These are phyloP conservation scores for Penicillium silybi DNA, from an alignment of 495 filamentous ascomycete genomes.

Conservation along the genomic window DNA sequence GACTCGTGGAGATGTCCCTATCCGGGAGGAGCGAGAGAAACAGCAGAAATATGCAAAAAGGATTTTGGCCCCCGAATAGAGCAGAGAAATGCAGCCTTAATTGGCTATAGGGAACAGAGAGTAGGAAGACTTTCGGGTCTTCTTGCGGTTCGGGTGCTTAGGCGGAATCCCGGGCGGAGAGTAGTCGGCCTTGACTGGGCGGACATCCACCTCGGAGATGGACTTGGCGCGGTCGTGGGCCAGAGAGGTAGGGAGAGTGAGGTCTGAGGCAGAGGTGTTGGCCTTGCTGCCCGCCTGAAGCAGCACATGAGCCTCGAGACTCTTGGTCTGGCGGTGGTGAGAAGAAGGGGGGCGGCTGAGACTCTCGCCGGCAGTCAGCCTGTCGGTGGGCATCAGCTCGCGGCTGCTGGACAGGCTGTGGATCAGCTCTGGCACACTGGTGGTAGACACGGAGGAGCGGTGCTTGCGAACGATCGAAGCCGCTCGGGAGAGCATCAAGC, in stretches of 20 bases:
- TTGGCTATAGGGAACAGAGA: conserved; percentile 40
- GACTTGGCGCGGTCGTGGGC: conserved; percentile 39
- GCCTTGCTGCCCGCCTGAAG: conserved; percentile 24
- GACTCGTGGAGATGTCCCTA: conserved; percentile 13
- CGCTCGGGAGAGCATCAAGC: conserved; percentile 47
- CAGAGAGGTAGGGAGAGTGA: conserved; percentile 4
- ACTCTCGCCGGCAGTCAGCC: conserved; percentile 27
- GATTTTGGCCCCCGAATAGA: neutral
- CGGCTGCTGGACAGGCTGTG: conserved; percentile 46
- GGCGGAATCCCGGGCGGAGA: conserved; percentile 14
- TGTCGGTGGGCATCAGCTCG: conserved; percentile 37
- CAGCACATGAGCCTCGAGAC: conserved; percentile 32
- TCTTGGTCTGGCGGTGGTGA: conserved; percentile 41
- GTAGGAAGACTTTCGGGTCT: conserved; percentile 39
- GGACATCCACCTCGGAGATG: conserved; percentile 28
- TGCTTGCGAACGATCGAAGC: conserved; percentile 49
- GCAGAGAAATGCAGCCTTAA: conserved; percentile 3
- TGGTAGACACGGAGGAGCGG: conserved; percentile 54
- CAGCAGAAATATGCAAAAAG: neutral
- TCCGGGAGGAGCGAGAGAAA: conserved; percentile 9
- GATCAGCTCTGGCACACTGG: conserved; percentile 54
- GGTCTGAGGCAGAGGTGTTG: conserved; percentile 22
- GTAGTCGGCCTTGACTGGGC: conserved; percentile 5
- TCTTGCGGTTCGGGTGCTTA: conserved; percentile 24
- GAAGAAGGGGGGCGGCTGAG: conserved; percentile 30